phyloP scores from a whole-genome alignment of 2,329 filamentous ascomycete species.

The Dothistroma septosporum region DNA sequence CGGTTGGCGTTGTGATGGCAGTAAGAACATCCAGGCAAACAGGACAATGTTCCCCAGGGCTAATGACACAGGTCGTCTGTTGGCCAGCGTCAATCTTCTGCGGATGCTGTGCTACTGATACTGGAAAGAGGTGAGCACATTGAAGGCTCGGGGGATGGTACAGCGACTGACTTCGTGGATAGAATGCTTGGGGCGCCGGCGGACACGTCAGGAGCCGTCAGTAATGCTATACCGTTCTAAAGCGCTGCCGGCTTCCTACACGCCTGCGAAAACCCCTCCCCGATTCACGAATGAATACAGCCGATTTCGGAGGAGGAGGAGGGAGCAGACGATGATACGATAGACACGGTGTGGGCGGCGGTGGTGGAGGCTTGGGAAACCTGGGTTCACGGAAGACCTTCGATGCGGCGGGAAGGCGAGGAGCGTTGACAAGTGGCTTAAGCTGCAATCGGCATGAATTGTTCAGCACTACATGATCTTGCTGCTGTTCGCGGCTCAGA shows the following conservation, averaged over 20 bases:
- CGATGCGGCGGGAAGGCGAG: not conserved
- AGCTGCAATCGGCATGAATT: not conserved
- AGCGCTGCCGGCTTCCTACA: not conserved
- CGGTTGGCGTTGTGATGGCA: conserved; percentile 33
- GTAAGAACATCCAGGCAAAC: conserved; percentile 15
- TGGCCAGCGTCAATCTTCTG: conserved; percentile 39
- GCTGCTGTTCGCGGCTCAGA: not conserved
- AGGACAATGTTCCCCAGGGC: not conserved
- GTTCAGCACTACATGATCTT: not conserved
- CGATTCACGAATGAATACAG: not conserved
- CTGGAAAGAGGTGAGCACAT: conserved; percentile 31
- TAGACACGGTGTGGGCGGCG: not conserved
- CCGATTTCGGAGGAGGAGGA: not conserved
- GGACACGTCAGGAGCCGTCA: conserved; percentile 30
- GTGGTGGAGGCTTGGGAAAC: not conserved
- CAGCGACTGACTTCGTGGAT: conserved; percentile 2
- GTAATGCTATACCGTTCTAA: conserved; percentile 35
- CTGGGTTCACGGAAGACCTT: not conserved
- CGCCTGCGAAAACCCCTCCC: not conserved
- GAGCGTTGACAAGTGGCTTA: not conserved
- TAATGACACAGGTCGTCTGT: conserved; percentile 30
- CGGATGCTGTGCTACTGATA: conserved; percentile 36
- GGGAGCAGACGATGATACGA: not conserved
- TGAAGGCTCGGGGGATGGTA: not conserved
- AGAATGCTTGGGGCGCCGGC: conserved; percentile 34